Evolutionary conservation across 305 asterid species (phyloP).

Genomic region (Fraxinus angustifolia): DNA sequence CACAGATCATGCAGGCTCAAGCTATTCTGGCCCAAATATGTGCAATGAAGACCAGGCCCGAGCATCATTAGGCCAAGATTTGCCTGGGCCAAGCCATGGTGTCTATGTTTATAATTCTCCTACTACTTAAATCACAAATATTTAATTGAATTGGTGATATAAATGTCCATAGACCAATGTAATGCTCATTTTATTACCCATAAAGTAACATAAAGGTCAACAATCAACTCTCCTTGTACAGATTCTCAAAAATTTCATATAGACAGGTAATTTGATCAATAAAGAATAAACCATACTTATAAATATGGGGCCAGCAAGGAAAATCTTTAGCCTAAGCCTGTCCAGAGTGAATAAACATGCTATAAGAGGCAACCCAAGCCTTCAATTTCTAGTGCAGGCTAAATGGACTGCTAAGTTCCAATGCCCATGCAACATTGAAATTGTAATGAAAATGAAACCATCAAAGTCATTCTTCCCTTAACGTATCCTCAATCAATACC

Average conservation of each 20-base stretch:
- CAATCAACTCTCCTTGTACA: neutral
- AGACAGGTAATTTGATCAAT: neutral
- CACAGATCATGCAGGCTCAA: slow-evolving; percentile 2
- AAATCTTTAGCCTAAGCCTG: neutral
- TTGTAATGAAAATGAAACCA: neutral
- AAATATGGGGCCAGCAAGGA: neutral
- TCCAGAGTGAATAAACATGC: neutral
- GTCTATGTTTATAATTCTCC: neutral
- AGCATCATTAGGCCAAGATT: neutral
- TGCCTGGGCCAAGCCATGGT: neutral
- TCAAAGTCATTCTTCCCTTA: neutral
- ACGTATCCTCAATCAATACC: neutral
- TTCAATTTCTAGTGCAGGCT: neutral
- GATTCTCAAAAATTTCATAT: neutral
- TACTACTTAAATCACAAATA: neutral
- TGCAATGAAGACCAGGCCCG: neutral
- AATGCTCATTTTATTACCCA: neutral
- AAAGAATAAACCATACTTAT: neutral
- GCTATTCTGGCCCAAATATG: neutral
- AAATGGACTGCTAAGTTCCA: neutral
- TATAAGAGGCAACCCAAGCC: neutral
- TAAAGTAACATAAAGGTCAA: neutral
- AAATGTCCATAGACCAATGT: neutral
- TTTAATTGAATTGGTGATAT: neutral
- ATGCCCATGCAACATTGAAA: neutral